phyloP scores from a whole-genome alignment of 2,329 filamentous ascomycete species.

The Fusarium concolor region DNA sequence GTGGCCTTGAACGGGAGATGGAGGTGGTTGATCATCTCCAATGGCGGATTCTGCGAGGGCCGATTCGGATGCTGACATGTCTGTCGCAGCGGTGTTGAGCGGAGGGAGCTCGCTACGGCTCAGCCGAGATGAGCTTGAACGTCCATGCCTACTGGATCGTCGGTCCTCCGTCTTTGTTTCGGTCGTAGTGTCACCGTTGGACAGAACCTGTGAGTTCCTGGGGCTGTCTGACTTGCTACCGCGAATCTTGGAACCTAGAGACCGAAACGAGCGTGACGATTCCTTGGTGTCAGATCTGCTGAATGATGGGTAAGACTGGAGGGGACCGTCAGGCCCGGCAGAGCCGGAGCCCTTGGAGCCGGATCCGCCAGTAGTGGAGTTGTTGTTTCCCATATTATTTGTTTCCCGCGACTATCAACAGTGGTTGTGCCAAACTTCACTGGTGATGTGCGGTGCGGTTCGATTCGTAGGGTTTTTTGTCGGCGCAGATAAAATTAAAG shows the following conservation, averaged over 20 bases:
- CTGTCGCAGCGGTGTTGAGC: slow-evolving; percentile 56
- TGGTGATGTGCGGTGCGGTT: slow-evolving; percentile 42
- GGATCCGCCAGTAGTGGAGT: slow-evolving; percentile 68
- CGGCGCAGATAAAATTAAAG: slow-evolving; percentile 13
- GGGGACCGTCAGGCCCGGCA: slow-evolving; percentile 57
- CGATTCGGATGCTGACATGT: slow-evolving; percentile 56
- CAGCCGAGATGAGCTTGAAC: slow-evolving; percentile 59
- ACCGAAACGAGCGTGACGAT: slow-evolving; percentile 86
- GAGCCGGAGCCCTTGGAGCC: slow-evolving; percentile 63
- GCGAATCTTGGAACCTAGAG: slow-evolving; percentile 89
- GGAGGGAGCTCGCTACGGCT: slow-evolving; percentile 59
- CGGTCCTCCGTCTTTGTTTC: slow-evolving; percentile 76
- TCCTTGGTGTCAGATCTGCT: slow-evolving; percentile 93
- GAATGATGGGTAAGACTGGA: slow-evolving; percentile 92
- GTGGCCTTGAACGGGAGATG: slow-evolving; percentile 85
- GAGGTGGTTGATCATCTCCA: slow-evolving; percentile 72
- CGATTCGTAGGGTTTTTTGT: slow-evolving; percentile 37
- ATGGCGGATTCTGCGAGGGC: slow-evolving; percentile 50
- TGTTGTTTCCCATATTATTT: slow-evolving; percentile 77
- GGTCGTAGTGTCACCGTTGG: slow-evolving; percentile 65
- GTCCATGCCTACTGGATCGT: slow-evolving; percentile 74
- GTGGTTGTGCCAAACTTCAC: slow-evolving; percentile 48
- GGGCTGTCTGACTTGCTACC: slow-evolving; percentile 83
- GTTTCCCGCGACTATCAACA: slow-evolving; percentile 36
- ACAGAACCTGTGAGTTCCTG: slow-evolving; percentile 76